phyloP scores from a whole-genome alignment of 2,329 filamentous ascomycete genomes.

The Neurospora sp. region DNA sequence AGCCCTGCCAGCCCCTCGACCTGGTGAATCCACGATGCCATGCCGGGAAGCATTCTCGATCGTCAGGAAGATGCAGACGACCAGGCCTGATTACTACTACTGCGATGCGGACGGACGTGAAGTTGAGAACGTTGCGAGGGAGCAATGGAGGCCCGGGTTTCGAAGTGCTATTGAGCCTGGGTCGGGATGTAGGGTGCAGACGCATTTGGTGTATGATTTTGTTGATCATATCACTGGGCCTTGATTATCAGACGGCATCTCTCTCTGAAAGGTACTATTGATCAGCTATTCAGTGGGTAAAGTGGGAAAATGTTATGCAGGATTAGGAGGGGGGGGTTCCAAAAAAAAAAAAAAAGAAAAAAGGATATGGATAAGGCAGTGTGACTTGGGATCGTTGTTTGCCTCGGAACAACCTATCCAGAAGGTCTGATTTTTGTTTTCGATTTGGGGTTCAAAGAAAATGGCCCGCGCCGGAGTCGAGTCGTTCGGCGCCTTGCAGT shows the following conservation, averaged over 20 bases:
- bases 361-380: no score
- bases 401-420: background rate
- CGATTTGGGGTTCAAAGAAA: background rate
- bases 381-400: background rate
- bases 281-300: no score
- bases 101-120: background rate
- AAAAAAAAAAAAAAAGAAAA: no score
- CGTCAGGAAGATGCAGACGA: constrained; percentile 14
- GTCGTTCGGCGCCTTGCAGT: background rate
- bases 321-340: no score
- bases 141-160: constrained; percentile 14
- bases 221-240: constrained; percentile 12
- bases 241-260: background rate
- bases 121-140: background rate
- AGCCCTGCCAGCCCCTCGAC: constrained; percentile 8
- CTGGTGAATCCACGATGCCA: constrained; percentile 20
- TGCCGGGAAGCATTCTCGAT: constrained; percentile 20
- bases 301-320: no score
- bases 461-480: background rate
- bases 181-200: constrained; percentile 14
- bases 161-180: constrained; percentile 12
- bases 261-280: no score
- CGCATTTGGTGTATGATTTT: constrained; percentile 15
- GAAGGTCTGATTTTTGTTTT: background rate
- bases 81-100: constrained; percentile 9